Percentiles rank a stretch among this genome's conserved stretches.
Conservation (phyloP, 768 basidiomycete genomes). For the Mycena belliarum region DNA sequence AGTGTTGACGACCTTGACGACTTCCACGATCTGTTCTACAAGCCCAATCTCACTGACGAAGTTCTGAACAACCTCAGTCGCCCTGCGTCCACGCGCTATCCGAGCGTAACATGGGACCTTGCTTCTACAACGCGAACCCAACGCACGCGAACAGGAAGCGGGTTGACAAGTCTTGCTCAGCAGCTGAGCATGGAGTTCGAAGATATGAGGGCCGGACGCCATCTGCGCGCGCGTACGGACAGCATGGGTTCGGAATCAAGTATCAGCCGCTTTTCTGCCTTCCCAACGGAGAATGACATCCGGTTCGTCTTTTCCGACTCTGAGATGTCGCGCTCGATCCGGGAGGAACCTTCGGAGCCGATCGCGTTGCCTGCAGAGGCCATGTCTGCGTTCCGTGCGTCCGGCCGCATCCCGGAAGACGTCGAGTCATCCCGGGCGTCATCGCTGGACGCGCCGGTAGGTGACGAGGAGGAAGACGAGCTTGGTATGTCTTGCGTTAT, state of each 20-base stretch:
- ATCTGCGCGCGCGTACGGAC: slow-evolving; percentile 19
- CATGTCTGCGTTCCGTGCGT: slow-evolving; percentile 39
- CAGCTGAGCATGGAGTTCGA: slow-evolving; percentile 54
- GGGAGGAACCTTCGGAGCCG: slow-evolving; percentile 5
- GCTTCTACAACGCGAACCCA: slow-evolving; percentile 25
- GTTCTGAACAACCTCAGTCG: slow-evolving; percentile 28
- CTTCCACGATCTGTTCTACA: slow-evolving; percentile 75
- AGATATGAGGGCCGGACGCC: slow-evolving; percentile 36
- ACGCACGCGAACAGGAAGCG: slow-evolving; percentile 40
- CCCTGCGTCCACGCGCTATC: slow-evolving; percentile 23
- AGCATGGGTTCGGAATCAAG: slow-evolving; percentile 32
- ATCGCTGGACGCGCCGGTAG: slow-evolving; percentile 34
- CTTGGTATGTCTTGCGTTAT: slow-evolving; percentile 34
- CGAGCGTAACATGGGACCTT: slow-evolving; percentile 37
- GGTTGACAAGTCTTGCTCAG: slow-evolving; percentile 50
- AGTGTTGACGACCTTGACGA: slow-evolving; percentile 68
- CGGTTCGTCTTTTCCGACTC: slow-evolving; percentile 23
- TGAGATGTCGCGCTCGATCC: slow-evolving; percentile 23
- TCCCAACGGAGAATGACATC: slow-evolving; percentile 14
- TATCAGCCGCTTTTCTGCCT: slow-evolving; percentile 22
- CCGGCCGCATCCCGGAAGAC: slow-evolving; percentile 50
- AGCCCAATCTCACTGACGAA: slow-evolving; percentile 37
- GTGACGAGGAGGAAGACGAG: slow-evolving; percentile 44
- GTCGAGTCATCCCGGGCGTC: slow-evolving; percentile 46
- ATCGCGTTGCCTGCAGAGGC: slow-evolving; percentile 28